Evolutionary conservation across 768 basidiomycete genomes (phyloP).

Genomic region (Scleroderma bovista): DNA sequence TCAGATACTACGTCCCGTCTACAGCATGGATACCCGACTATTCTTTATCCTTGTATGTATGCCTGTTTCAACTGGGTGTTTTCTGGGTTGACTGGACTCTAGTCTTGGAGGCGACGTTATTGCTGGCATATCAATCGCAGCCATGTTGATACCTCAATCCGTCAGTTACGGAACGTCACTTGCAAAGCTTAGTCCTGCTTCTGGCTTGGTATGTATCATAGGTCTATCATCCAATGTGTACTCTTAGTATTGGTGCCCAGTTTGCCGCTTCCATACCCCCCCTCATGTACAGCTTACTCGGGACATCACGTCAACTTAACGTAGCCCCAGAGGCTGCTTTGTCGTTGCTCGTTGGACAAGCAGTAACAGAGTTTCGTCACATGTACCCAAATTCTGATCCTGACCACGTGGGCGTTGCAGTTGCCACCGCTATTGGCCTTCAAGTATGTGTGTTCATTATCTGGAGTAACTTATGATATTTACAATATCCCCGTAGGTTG

Average conservation of each 20-base stretch:
- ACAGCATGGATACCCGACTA: slow-evolving; percentile 78
- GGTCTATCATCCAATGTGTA: neutral
- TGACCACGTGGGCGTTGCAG: slow-evolving; percentile 54
- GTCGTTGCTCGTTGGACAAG: slow-evolving; percentile 82
- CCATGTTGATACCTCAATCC: slow-evolving; percentile 80
- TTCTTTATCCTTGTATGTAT: slow-evolving; percentile 54
- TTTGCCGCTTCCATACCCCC: slow-evolving; percentile 84
- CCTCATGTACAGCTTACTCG: slow-evolving; percentile 85
- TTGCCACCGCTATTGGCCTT: slow-evolving; percentile 78
- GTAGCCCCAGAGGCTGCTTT: slow-evolving; percentile 89
- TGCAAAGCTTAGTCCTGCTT: slow-evolving; percentile 77
- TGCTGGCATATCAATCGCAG: slow-evolving; percentile 81
- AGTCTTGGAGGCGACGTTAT: slow-evolving; percentile 69
- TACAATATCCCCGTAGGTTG: slow-evolving; percentile 46
- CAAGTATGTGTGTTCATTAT: slow-evolving; percentile 45
- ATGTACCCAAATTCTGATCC: slow-evolving; percentile 32
- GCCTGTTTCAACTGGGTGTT: neutral
- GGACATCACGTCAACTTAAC: slow-evolving; percentile 75
- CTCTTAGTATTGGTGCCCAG: slow-evolving; percentile 30
- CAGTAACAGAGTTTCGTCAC: slow-evolving; percentile 65
- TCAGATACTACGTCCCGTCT: slow-evolving; percentile 75
- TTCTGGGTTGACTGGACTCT: neutral
- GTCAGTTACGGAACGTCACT: slow-evolving; percentile 90
- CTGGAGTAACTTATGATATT: neutral
- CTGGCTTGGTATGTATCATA: slow-evolving; percentile 63